Conservation (phyloP, 257 asterid genomes). For the Gardenia jasminoides region DNA sequence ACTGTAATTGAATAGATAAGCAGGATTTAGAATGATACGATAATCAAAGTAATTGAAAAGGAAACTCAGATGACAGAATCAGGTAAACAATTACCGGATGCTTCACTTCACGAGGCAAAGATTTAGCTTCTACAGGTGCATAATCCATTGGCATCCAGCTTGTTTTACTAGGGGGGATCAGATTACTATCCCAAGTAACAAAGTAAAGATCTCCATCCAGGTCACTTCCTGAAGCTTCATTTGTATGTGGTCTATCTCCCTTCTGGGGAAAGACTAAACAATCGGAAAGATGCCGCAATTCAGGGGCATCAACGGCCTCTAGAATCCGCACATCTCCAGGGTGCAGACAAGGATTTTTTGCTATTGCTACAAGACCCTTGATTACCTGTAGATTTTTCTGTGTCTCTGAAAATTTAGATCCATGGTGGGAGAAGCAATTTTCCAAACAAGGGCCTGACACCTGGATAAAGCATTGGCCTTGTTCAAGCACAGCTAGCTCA, state of each 20-base stretch:
- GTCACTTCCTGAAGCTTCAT: slow-evolving; percentile 98
- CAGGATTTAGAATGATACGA: background rate
- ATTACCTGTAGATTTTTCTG: slow-evolving; percentile 53
- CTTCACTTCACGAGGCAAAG: slow-evolving; percentile 46
- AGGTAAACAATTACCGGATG: slow-evolving; percentile 44
- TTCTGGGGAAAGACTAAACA: slow-evolving; percentile 89
- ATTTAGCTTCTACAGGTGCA: slow-evolving; percentile 46
- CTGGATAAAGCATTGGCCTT: slow-evolving; percentile 87
- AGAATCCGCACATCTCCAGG: slow-evolving; percentile 94
- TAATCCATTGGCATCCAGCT: slow-evolving; percentile 92
- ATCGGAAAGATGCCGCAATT: slow-evolving; percentile 61
- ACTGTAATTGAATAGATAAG: background rate
- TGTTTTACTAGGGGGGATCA: slow-evolving; percentile 77
- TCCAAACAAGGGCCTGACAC: slow-evolving; percentile 70
- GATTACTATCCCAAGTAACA: slow-evolving; percentile 91
- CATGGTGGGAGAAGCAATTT: slow-evolving; percentile 68
- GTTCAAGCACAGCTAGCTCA: slow-evolving; percentile 71
- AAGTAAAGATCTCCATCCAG: slow-evolving; percentile 90
- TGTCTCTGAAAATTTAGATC: slow-evolving; percentile 50
- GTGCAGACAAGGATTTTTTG: slow-evolving; percentile 94
- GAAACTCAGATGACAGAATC: background rate
- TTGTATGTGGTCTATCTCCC: slow-evolving; percentile 85
- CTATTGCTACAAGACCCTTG: slow-evolving; percentile 68
- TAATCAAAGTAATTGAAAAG: background rate
- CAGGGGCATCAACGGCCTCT: slow-evolving; percentile 73